Evolutionary conservation across 2,329 filamentous ascomycete genomes (phyloP), one percentile per base, ranked within the genome.

Genomic region (Fusarium ramigenum): DNA sequence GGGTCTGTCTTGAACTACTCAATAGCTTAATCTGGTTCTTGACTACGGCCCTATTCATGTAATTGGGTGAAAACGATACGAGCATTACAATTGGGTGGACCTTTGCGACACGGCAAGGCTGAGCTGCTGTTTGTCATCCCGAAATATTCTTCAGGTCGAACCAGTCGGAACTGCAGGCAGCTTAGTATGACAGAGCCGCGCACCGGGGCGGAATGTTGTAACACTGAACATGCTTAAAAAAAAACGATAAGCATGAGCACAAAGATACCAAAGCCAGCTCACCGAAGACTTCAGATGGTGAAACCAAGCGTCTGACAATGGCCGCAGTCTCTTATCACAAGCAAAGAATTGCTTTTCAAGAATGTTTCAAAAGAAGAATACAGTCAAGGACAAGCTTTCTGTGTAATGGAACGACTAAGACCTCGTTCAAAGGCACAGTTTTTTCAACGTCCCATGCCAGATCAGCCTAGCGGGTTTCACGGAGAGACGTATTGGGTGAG

Each of bases 261-360:
- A 56, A 62, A 36, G 50, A 54, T 39, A 44, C 42, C 46, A 37
- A 56, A 12, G 9, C 9, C 50, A 61, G 63, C 76, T 77, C 63
- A 75, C 72, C 47, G 54, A 65, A 25, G 28, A 46, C 28, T 37
- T 32, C 25, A 73, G 63, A 78, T 70, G 72, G 74, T 75, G 74
- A 70, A 70, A 76, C 69, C 16, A 71, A 64, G 60, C 66, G 64
- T 65, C 70, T 75, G 23, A 70, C 72, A 21, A 58, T 73, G n/a
- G 66, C 52, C 14, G 52, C 65, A 56, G 66, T 69, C 52, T 60
- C 62, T 40, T 60, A 52, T 57, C 63, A 67, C 65, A 70, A 68
- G 43, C 16, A 56, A 15, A 39, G 50, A 53, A 63, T 37, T 43
- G 52, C 58, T 47, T 7, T 42, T 30, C 32, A 39, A 25, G 14